A percentile compares a stretch with the other conserved stretches of the same genome.
Conservation (phyloP, 495 filamentous ascomycete species). For the Hypoxylon fuscum region DNA sequence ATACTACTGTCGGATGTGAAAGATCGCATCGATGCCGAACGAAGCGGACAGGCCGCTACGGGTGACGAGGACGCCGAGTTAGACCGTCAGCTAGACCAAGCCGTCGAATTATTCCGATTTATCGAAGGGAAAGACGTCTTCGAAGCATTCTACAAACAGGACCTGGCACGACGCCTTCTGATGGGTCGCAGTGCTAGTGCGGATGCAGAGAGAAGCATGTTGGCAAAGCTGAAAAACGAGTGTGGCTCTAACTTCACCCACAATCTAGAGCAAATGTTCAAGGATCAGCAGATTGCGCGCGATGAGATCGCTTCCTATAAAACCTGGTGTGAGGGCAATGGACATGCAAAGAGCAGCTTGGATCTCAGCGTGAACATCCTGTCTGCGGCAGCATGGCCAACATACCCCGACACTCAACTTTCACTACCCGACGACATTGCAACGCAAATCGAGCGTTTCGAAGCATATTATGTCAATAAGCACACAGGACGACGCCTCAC, state of each 20-base stretch:
- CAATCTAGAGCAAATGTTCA: constrained; percentile 99
- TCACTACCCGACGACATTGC: constrained; percentile 77
- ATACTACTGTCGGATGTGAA: constrained; percentile 60
- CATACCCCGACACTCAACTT: constrained; percentile 83
- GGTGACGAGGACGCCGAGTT: constrained; percentile 91
- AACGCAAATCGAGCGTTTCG: constrained; percentile 74
- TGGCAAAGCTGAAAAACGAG: constrained; percentile 87
- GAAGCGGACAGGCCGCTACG: constrained; percentile 62
- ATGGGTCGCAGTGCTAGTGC: constrained; percentile 91
- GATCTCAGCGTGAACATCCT: constrained; percentile 90
- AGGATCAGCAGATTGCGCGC: constrained; percentile 88
- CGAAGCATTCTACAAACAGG: constrained; percentile 98
- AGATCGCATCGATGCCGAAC: constrained; percentile 61
- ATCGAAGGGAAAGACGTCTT: constrained; percentile 98
- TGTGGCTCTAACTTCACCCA: constrained; percentile 94
- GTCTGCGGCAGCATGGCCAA: constrained; percentile 88
- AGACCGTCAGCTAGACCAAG: constrained; percentile 87
- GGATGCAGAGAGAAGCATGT: constrained; percentile 95
- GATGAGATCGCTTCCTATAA: constrained; percentile 87
- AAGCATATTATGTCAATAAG: constrained; percentile 82
- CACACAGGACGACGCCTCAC: constrained; percentile 84
- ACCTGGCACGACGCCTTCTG: constrained; percentile 86
- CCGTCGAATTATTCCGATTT: constrained; percentile 93
- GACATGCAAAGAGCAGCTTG: constrained; percentile 62
- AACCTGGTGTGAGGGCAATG: constrained; percentile 50